Percentiles rank a stretch among this genome's conserved stretches.
phyloP scores from a whole-genome alignment of 306 rosid genomes.

The Pyrus bretschneideri region DNA sequence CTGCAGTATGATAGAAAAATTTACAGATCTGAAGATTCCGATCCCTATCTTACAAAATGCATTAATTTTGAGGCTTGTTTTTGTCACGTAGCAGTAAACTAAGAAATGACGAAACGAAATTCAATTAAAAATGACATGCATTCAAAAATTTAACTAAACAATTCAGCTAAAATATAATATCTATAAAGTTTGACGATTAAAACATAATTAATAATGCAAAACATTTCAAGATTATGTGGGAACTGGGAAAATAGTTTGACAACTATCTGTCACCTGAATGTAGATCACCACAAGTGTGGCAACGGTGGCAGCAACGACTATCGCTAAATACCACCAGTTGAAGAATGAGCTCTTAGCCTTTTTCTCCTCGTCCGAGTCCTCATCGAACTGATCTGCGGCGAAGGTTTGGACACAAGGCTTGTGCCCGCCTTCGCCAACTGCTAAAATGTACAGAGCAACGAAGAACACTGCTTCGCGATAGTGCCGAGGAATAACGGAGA shows the following conservation, averaged over 20 bases:
- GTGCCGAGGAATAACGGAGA: conserved; percentile 14
- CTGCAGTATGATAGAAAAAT: background rate
- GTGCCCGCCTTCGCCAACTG: conserved; percentile 77
- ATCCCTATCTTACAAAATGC: background rate
- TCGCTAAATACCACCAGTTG: conserved; percentile 76
- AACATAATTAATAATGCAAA: background rate
- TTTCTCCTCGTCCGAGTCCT: conserved; percentile 44
- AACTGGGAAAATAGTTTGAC: background rate
- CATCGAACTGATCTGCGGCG: conserved; percentile 86
- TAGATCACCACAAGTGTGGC: conserved; percentile 48
- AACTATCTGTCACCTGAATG: conserved; percentile 41
- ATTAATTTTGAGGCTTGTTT: background rate
- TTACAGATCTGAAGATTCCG: background rate
- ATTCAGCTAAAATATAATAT: too few species aligned
- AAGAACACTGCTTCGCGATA: conserved; percentile 32
- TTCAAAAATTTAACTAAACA: too few species aligned
- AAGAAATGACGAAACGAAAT: too few species aligned
- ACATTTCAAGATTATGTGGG: background rate
- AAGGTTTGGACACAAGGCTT: conserved; percentile 83
- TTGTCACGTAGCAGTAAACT: too few species aligned
- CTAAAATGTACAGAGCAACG: conserved; percentile 42
- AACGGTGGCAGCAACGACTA: conserved; percentile 49
- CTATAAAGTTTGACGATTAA: background rate
- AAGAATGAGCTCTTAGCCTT: conserved; percentile 64
- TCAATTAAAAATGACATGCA: too few species aligned